Evolutionary conservation across 495 filamentous ascomycete genomes (phyloP), one percentile per base, ranked within the genome.

Genomic region (Talaromyces nanjingensis): DNA sequence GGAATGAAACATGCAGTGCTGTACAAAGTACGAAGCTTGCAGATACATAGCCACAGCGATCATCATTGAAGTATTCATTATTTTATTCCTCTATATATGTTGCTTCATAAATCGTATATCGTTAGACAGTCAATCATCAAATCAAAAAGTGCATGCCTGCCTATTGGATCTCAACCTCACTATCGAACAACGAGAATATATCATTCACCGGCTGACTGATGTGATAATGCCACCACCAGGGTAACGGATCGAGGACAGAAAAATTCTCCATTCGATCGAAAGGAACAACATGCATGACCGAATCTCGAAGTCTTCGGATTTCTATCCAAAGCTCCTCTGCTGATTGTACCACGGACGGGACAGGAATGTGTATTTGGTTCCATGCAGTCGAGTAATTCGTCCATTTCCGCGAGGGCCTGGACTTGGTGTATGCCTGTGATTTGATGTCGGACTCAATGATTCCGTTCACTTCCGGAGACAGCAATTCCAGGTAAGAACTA

Each of bases 201-300:
- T 18, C n/a, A 20, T 49, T 59, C 59, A 78, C 57, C 1, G 77
- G 78, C 39, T 67, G 69, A 55, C 70, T 76, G 27, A 80, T 57
- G 70, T 80, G 78, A 2, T 68, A 65, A 67, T 80, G 66, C 78
- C 78, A 80, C 78, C 78, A 80, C 78, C 78, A 80, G 8, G 78
- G 78, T 24, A 80, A 27, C 14, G 78, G 78, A 63, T 80, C 78
- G 14, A 65, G 57, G 24, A 39, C 27, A 2, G 73, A 74, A 42
- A 79, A 79, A 18, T 12, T 37, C 14, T 37, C 24, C 16, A 16
- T 16, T 25, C 24, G 53, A 56, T 25, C 12, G 5, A 29, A 56
- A 56, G 27, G 53, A 9, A 56, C 0, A 16, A 22, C 6, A n/a
- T 6, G n/a, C 53, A 29, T 20, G 53, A 12, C 9, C n/a, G 27